Evolutionary conservation across 495 filamentous ascomycete genomes (phyloP), one percentile per base, ranked within the genome.

Genomic region (Hypoxylon crocopeplum): DNA sequence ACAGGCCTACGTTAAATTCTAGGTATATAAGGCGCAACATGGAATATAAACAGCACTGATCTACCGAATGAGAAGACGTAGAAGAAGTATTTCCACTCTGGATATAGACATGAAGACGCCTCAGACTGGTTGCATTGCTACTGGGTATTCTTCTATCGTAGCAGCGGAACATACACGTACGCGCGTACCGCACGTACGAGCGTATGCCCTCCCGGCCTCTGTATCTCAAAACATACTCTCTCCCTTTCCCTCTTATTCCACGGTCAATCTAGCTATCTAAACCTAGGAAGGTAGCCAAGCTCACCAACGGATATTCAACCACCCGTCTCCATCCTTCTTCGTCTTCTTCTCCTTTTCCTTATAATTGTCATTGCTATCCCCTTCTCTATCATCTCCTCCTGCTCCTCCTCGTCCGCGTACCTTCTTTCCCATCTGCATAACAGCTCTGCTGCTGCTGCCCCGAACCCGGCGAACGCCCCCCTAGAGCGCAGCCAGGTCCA

Each of bases 401-500:
- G 1, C 13, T 16, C 4, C 8, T 19, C 34, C 34, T 38, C 13
- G 13, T 19, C 34, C 17, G 8, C 6, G 7, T n/a, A 6, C 32
- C 6, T 13, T 13, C 15, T 19, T 38, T 5, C 34, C 4, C n/a
- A 38, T 19, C 7, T n/a, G n/a, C n/a, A n/a, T n/a, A n/a, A 3
- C 13, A 10, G 15, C 13, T 3, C 8, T 19, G n/a, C 34, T 17
- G 4, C 34, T 19, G 24, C 24, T 8, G 24, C 34, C 34, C 6
- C n/a, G 3, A 10, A 38, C 34, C 15, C 12, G 12, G 44, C 13
- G 21, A 3, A 27, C 40, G n/a, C 55, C 44, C 42, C 17, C 36
- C 59, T 66, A 77, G 49, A 79, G 62, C 8, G 70, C 70, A 54
- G 78, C 83, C 68, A 98, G 74, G 77, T 98, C 90, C 67, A 98